These are phyloP conservation scores for Phaffomyces opuntiae DNA, from an alignment of 805 yeast species.

Conservation along the genomic window DNA sequence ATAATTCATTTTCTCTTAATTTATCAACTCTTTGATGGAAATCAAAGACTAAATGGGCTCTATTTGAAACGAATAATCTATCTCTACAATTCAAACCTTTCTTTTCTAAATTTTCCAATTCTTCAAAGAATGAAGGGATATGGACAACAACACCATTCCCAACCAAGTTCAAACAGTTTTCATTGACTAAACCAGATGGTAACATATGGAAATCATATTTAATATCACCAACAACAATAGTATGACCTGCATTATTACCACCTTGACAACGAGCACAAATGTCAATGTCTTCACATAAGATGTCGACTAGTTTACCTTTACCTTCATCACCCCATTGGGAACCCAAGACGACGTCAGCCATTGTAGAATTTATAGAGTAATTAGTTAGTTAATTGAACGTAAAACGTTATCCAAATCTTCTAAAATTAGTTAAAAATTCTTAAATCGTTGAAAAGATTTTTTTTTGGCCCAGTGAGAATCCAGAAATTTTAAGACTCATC, in stretches of 20 bases:
- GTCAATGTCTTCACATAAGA: conserved; percentile 89
- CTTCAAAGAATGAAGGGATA: conserved; percentile 86
- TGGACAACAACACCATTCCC: conserved; percentile 97
- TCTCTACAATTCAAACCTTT: conserved; percentile 64
- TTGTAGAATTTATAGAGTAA: not conserved
- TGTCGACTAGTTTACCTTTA: conserved; percentile 94
- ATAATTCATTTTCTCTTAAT: conserved; percentile 84
- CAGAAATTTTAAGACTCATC: too few species aligned
- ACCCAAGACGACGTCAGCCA: conserved; percentile 80
- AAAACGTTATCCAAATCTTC: conserved; percentile 7
- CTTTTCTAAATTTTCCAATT: conserved; percentile 69
- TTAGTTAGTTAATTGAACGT: conserved; percentile 5
- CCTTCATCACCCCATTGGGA: conserved; percentile 99
- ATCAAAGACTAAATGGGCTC: conserved; percentile 95
- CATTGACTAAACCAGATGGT: conserved; percentile 96
- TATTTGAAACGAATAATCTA: conserved; percentile 80
- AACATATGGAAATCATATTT: conserved; percentile 98
- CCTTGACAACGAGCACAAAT: conserved; percentile 98
- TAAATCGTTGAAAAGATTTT: not conserved
- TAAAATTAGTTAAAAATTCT: conserved; percentile 1
- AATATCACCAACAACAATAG: conserved; percentile 82
- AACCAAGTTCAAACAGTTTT: conserved; percentile 79
- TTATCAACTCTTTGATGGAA: conserved; percentile 97
- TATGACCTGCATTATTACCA: conserved; percentile 99
- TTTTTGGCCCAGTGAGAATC: conserved; percentile 4